Conservation (phyloP, 2,329 filamentous ascomycete species). For the Chaetomiaceae sp. region DNA sequence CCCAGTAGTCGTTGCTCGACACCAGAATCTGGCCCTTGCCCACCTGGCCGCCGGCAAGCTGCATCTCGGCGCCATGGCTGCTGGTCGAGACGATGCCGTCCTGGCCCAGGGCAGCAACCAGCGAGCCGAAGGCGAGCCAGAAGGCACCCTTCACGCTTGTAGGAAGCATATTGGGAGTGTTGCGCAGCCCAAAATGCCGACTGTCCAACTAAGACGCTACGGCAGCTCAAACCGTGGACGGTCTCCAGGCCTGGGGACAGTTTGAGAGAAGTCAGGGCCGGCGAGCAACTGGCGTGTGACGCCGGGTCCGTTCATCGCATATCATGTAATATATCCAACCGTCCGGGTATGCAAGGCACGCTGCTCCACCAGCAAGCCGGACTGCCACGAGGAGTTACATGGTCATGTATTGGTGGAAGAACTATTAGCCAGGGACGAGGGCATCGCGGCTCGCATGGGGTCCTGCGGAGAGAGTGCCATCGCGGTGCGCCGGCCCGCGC, state of each 20-base stretch:
- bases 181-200: background rate
- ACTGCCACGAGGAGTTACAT: slow-evolving; percentile 10
- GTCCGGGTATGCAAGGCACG: slow-evolving; percentile 22
- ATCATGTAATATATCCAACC: slow-evolving; percentile 16
- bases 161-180: slow-evolving; percentile 19
- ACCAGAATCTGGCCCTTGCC: slow-evolving; percentile 46
- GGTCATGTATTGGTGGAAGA: slow-evolving; percentile 18
- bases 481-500: no score
- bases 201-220: background rate
- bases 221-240: no score
- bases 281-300: no score
- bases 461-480: slow-evolving; percentile 10
- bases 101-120: slow-evolving; percentile 33
- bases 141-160: slow-evolving; percentile 18
- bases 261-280: no score
- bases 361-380: slow-evolving; percentile 4
- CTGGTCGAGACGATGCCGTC: slow-evolving; percentile 41
- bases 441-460: slow-evolving; percentile 13
- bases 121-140: slow-evolving; percentile 22
- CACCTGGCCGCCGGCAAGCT: slow-evolving; percentile 33
- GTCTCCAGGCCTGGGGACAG: no score
- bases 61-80: slow-evolving; percentile 24
- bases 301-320: background rate
- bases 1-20: slow-evolving; percentile 57
- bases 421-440: slow-evolving; percentile 16